These are phyloP conservation scores for Akebia trifoliata DNA, from an alignment of 164 flowering plant species.

Conservation along the genomic window DNA sequence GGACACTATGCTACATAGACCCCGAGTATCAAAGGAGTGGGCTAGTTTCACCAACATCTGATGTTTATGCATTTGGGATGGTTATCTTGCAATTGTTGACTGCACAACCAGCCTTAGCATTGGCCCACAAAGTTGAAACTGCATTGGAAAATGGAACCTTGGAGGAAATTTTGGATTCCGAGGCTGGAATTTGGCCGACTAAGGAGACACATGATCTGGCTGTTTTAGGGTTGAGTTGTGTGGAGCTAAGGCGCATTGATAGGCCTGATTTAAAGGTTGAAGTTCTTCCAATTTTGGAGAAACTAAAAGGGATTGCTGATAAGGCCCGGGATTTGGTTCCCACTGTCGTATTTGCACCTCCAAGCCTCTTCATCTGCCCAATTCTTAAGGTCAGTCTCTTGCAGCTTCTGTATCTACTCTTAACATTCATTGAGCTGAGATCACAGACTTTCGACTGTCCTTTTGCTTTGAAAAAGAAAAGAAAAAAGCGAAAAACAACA, in stretches of 20 bases:
- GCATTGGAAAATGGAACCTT: conserved; percentile 44
- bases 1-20: conserved; percentile 85
- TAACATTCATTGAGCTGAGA: neutral
- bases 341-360: conserved; percentile 28
- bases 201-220: conserved; percentile 68
- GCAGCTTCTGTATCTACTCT: neutral
- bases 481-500: too few relatives aligned
- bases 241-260: conserved; percentile 57
- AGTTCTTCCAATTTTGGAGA: conserved; percentile 64
- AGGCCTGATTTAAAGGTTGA: conserved; percentile 62
- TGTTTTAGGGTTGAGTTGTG: conserved; percentile 52
- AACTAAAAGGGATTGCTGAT: conserved; percentile 45
- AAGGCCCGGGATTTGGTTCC: conserved; percentile 27
- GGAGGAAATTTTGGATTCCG: conserved; percentile 45
- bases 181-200: conserved; percentile 75
- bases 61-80: conserved; percentile 85
- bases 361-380: conserved; percentile 76
- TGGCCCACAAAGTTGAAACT: conserved; percentile 58
- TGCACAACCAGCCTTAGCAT: conserved; percentile 62
- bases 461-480: too few relatives aligned
- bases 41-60: conserved; percentile 61
- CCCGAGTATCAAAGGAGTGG: conserved; percentile 96
- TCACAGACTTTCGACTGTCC: too few relatives aligned
- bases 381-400: conserved; percentile 51
- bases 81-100: conserved; percentile 79